These are phyloP conservation scores for Nannochloropsis gaditana DNA, from an alignment of 108 stramenopile species.

Conservation along the genomic window DNA sequence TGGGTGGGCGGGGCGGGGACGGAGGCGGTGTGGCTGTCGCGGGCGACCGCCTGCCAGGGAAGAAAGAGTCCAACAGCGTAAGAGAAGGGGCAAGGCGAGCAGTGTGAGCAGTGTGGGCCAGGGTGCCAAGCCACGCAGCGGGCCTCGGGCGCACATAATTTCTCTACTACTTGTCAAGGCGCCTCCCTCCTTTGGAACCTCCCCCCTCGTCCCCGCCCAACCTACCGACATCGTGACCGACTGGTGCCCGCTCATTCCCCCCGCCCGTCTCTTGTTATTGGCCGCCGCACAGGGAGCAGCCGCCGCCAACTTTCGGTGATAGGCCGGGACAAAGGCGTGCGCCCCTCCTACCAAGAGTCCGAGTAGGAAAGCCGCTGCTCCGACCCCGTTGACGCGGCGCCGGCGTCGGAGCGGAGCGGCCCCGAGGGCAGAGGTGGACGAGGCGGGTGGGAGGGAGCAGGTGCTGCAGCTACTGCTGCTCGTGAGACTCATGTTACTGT, in stretches of 20 bases:
- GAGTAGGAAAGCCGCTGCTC: not conserved
- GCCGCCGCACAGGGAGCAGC: not conserved
- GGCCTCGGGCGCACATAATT: not conserved
- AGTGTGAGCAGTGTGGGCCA: not conserved
- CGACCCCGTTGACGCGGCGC: not conserved
- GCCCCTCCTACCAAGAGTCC: not conserved
- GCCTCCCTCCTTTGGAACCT: not conserved
- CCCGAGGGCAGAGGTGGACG: not conserved
- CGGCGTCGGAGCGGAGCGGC: not conserved
- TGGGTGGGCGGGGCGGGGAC: not conserved
- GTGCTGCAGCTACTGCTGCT: slow-evolving; percentile 18
- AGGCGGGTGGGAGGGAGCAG: not conserved
- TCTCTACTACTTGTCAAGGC: not conserved
- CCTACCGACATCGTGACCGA: not conserved
- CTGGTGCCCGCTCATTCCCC: not conserved
- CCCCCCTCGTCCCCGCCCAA: not conserved
- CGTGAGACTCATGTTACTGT: not conserved
- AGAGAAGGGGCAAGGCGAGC: not conserved
- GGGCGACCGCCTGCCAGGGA: not conserved
- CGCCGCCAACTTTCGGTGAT: not conserved
- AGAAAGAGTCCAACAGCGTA: not conserved
- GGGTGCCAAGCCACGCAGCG: not conserved
- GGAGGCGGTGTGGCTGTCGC: not conserved
- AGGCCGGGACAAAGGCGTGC: not conserved
- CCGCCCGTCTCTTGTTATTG: slow-evolving; percentile 14